phyloP scores from a whole-genome alignment of 2,329 filamentous ascomycete species.

The Fusarium ambrosium region DNA sequence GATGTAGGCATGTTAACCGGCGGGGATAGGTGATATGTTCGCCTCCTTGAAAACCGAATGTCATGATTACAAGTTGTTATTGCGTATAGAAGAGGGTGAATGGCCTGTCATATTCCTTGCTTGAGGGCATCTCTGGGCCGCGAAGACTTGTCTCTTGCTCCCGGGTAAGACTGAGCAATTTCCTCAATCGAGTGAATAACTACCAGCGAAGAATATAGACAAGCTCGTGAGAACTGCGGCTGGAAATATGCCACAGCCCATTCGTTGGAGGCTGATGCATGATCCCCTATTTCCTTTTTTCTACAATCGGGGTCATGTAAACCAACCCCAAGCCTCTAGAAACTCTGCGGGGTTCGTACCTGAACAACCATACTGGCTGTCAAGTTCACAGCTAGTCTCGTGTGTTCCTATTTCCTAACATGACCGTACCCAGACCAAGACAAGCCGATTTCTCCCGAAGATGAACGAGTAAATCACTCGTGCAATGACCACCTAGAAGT shows the following conservation, averaged over 20 bases:
- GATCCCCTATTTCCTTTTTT: not conserved
- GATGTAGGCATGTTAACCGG: not conserved
- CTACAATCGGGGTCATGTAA: not conserved
- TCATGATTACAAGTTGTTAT: not conserved
- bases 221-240: not conserved
- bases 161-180: no score
- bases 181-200: no score
- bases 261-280: not conserved
- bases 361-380: not conserved
- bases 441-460: not conserved
- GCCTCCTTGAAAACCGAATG: not conserved
- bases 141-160: no score
- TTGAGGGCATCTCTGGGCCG: not conserved
- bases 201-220: no score
- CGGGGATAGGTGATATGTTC: not conserved
- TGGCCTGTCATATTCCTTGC: not conserved
- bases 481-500: not conserved
- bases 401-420: not conserved
- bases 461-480: not conserved
- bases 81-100: not conserved
- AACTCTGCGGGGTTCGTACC: not conserved
- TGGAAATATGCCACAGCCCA: not conserved
- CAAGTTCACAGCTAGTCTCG: not conserved
- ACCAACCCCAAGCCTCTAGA: not conserved
- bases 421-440: not conserved